phyloP scores from a whole-genome alignment of 176 grass and related monocot species.

The Miscanthus lutarioriparius region DNA sequence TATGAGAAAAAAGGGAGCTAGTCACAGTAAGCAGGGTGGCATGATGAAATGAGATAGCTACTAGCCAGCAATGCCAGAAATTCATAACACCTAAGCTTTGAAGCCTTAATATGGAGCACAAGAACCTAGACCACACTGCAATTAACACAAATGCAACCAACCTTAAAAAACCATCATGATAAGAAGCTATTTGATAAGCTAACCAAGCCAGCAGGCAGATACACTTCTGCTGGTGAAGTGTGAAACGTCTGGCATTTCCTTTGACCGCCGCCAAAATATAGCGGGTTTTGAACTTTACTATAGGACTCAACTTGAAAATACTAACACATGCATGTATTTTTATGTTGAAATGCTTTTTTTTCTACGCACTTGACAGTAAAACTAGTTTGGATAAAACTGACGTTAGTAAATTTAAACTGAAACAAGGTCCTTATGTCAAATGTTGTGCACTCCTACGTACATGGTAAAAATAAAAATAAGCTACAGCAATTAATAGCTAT shows the following conservation, averaged over 20 bases:
- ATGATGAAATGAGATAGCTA: neutral
- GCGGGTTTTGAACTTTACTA: neutral
- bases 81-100: neutral
- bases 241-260: too few relatives aligned
- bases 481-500: neutral
- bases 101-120: neutral
- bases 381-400: neutral
- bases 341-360: neutral
- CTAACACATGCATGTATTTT: neutral
- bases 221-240: too few relatives aligned
- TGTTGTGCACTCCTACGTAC: neutral
- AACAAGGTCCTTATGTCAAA: neutral
- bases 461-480: neutral
- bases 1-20: neutral
- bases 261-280: neutral
- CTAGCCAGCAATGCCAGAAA: neutral
- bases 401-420: neutral
- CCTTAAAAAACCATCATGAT: too few relatives aligned
- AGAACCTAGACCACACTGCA: neutral
- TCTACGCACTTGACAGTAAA: neutral
- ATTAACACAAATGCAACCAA: too few relatives aligned
- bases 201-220: neutral
- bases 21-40: neutral
- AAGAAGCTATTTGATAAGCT: neutral
- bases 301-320: neutral